Evolutionary conservation across 768 basidiomycete genomes (phyloP), one percentile per base, ranked within the genome.

Genomic region (Boletus reticulatus): DNA sequence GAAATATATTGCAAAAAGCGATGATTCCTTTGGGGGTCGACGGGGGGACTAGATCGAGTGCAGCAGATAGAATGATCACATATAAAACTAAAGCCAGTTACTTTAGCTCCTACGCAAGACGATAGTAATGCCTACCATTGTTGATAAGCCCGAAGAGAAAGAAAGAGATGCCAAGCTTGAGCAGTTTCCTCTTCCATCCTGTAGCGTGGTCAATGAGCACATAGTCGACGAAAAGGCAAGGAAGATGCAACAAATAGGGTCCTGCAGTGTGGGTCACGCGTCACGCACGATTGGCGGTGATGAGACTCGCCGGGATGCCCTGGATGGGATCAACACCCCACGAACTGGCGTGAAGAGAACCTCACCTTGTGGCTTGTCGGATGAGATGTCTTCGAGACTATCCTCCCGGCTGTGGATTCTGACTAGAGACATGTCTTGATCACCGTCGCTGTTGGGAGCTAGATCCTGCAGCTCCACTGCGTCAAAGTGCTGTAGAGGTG

Each of bases 51-150:
- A 99, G 81, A 67, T 99, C 97, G 4, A 98, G 77, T 2, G 97
- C 97, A 7, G 96, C 96, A 2, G 93, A 96, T 19, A 99, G 83
- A 58, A 98, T 97, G 57, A 98, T 89, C 37, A 99, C 96, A 73
- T 98, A 97, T 53, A 96, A 78, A 6, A 97, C 94, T 94, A 59
- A 0, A 55, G 20, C 6, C 43, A 14, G 27, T 27, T 34, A 29
- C 10, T 39, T 19, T 6, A 46, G 36, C 31, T 22, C 19, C 27
- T 9, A 34, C 7, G 6, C 11, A 16, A 12, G 22, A 20, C n/a
- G 17, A 22, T 43, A 67, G 87, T 92, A 55, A 24, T 11, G 32
- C 54, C 54, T 68, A 89, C 93, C 92, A 65, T 97, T 96, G 68
- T 97, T 97, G 54, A 95, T 88, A 22, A 95, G 80, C 6, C 94